A percentile compares a stretch with the other conserved stretches of the same genome.
These are phyloP conservation scores for Dactylellina sp. DNA, from an alignment of 2,329 filamentous ascomycete species.

Conservation along the genomic window DNA sequence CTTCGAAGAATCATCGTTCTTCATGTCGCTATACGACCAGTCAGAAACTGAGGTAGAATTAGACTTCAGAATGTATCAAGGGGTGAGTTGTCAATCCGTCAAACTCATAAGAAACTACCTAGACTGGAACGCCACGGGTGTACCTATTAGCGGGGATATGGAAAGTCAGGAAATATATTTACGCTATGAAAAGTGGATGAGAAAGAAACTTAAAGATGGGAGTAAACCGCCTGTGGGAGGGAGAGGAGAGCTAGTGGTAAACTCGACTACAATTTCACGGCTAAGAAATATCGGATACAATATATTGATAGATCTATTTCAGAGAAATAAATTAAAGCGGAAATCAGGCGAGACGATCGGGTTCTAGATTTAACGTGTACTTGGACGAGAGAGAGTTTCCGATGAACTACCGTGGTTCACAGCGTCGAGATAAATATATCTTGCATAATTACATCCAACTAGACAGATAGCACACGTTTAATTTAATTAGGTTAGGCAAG, in stretches of 20 bases:
- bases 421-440: no score
- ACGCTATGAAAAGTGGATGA: conserved; percentile 26
- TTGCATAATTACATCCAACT: no score
- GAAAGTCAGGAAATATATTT: conserved; percentile 31
- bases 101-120: conserved; percentile 29
- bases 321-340: conserved; percentile 4
- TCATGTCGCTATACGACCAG: conserved; percentile 15
- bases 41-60: conserved; percentile 25
- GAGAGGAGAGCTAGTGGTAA: conserved; percentile 19
- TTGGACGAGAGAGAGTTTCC: neutral
- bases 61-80: conserved; percentile 25
- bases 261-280: conserved; percentile 2
- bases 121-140: conserved; percentile 39
- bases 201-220: conserved; percentile 2
- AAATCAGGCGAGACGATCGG: neutral
- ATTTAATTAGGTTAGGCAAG: no score
- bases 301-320: conserved; percentile 15
- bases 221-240: conserved; percentile 21
- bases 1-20: conserved; percentile 35
- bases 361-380: neutral
- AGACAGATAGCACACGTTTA: no score
- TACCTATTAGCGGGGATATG: conserved; percentile 12
- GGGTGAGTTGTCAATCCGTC: conserved; percentile 38
- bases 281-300: conserved; percentile 18
- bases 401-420: neutral